Evolutionary conservation across 345 rosid genomes (phyloP), one percentile per base, ranked within the genome.

Genomic region (Corymbia maculata): DNA sequence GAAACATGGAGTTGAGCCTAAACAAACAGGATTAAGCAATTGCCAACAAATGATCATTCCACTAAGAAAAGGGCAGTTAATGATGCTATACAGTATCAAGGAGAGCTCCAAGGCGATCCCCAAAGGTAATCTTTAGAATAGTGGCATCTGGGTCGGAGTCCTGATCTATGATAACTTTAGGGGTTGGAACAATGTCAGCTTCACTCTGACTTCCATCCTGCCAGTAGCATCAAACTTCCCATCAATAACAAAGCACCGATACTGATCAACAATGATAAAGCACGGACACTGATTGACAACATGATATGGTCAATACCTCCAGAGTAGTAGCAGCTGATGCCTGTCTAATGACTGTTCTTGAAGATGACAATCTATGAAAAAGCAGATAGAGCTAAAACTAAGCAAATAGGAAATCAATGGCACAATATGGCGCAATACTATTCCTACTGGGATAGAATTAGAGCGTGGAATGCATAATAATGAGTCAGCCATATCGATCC

Each of bases 71-170:
- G 70, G 86, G 32, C 52, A 79, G 87, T 42, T 85, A 50, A 57
- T 22, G 32, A 66, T 36, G 49, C 53, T 89, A 68, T 94, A 98
- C 99, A 0, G 99, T 98, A 92, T 98, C 99, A 86, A 98, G 91
- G 57, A 98, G 94, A 90, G 99, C 99, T 66, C 99, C 99, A 86
- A 98, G 99, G 92, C 99, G 99, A 92, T 98, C 96, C 9, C 99
- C 99, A 42, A 98, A 98, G 32, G 98, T 98, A 11, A 98, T 90
- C 94, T 98, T 97, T 47, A 98, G 93, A 6, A 98, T 75, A 51
- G 99, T 96, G 66, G 98, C 99, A 89, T 98, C 94, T 1, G 98
- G 96, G 86, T 98, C 98, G 50, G 99, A 95, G 91, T 98, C 99
- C 89, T 93, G 98, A 91, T 98, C 99, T 79, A 98, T 94, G 91